Percentiles rank a stretch among this genome's conserved stretches.
These are phyloP conservation scores for Somion occarium DNA, from an alignment of 1,284 basidiomycete species.

Conservation along the genomic window DNA sequence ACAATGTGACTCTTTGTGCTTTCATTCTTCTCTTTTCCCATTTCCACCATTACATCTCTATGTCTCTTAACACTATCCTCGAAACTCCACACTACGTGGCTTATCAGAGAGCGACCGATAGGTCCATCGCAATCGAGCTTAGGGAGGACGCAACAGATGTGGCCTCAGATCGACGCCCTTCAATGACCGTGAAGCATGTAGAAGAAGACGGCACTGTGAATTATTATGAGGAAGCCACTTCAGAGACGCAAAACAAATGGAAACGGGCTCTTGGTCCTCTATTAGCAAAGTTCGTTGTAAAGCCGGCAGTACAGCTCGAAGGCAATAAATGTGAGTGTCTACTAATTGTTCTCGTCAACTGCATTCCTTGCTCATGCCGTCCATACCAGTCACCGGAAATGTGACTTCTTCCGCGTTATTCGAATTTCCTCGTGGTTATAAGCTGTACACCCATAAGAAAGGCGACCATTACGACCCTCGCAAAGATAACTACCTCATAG, in stretches of 20 bases:
- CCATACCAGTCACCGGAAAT: not conserved
- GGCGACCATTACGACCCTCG: slow-evolving; percentile 20
- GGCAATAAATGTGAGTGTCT: slow-evolving; percentile 13
- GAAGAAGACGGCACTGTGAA: slow-evolving; percentile 17
- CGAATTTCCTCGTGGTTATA: slow-evolving; percentile 20
- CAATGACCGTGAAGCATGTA: not conserved
- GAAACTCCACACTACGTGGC: not conserved
- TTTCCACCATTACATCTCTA: too few species aligned
- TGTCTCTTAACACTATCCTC: too few species aligned
- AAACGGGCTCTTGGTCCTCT: slow-evolving; percentile 20
- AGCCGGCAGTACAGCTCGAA: slow-evolving; percentile 11
- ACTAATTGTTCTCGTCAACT: not conserved
- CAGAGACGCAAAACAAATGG: slow-evolving; percentile 11
- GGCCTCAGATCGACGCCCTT: slow-evolving; percentile 4
- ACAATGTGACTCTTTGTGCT: too few species aligned
- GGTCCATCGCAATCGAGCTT: not conserved
- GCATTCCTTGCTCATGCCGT: not conserved
- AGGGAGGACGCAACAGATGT: not conserved
- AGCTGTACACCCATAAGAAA: slow-evolving; percentile 23
- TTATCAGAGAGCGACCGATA: too few species aligned
- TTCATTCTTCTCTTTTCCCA: too few species aligned
- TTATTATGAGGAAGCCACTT: slow-evolving; percentile 15
- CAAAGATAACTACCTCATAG: slow-evolving; percentile 20
- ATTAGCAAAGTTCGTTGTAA: slow-evolving; percentile 18
- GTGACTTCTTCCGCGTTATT: slow-evolving; percentile 6